Conservation (phyloP, 306 rosid species). For the Rosa multiflora region DNA sequence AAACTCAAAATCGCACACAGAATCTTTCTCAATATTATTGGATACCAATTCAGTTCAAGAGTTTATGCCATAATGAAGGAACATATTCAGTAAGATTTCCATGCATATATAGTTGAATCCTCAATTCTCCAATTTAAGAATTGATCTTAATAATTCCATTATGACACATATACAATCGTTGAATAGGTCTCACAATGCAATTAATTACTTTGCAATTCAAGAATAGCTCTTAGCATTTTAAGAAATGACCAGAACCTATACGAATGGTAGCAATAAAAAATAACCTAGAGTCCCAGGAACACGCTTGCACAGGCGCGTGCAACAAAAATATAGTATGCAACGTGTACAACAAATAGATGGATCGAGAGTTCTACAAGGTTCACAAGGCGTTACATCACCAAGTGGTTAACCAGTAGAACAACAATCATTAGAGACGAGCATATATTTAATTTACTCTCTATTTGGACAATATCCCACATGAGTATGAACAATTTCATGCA, state of each 20-base stretch:
- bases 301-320: background rate
- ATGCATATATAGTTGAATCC: background rate
- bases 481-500: background rate
- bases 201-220: background rate
- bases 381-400: background rate
- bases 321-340: background rate
- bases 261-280: background rate
- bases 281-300: background rate
- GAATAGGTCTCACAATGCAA: background rate
- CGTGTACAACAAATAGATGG: background rate
- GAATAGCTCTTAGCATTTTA: background rate
- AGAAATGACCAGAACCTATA: background rate
- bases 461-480: background rate
- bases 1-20: background rate
- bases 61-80: background rate
- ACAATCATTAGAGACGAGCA: background rate
- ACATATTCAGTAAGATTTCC: background rate
- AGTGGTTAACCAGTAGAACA: background rate
- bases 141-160: background rate
- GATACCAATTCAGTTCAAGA: background rate
- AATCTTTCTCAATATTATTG: background rate
- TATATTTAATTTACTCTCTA: background rate
- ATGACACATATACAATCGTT: background rate
- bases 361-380: background rate
- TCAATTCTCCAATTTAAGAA: background rate